Base-by-base conservation (phyloP, 1,284 basidiomycete species). In the Ustilago vetiveriae region DNA sequence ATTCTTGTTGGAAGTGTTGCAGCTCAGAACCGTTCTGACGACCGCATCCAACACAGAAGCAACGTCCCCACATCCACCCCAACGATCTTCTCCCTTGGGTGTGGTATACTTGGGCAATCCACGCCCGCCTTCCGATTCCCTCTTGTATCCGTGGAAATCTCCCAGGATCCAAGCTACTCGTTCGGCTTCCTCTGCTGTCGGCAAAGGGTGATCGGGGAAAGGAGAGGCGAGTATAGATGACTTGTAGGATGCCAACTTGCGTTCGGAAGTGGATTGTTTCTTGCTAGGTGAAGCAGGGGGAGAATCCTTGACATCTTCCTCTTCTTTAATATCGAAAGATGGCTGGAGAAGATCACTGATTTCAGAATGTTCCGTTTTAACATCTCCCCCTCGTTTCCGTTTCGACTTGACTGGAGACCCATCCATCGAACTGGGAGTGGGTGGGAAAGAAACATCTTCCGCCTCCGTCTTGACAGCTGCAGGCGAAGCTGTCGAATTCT, bases 11-110 rank as follows among this genome's bases (percentile, higher is more conserved):
- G 87, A 87, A 0, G 90, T 92, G 74, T 90, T 91, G 78, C 91
- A 90, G 32, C 88, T 88, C 17, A 92, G 85, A 53, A 91, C 87
- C 0, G 89, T 90, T 29, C 87, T 86, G 19, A 91, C 86, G 63
- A 90, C 84, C 0, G 89, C 85, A 70, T 91, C 90, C 43, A 91
- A 85, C 39, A 91, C 67, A 9, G 54, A 63, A 16, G 72, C 40
- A 6, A 80, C 72, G 41, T 76, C 69, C 3, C 72, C 77, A 24
- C 71, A 75, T 22, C 72, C 74, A 16, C 73, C 74, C 36, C 50
- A 75, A 16, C 58, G 50, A n/a, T 65, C 62, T 4, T 66, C 54
- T 1, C 62, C 59, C 29, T 50, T 43, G 4, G 70, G 55, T 11
- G 47, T 56, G 4, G 59, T 68, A 32, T 59, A 66, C 14, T 45